These are phyloP conservation scores for Epichloe baconii DNA, from an alignment of 2,329 filamentous ascomycete species.

Conservation along the genomic window DNA sequence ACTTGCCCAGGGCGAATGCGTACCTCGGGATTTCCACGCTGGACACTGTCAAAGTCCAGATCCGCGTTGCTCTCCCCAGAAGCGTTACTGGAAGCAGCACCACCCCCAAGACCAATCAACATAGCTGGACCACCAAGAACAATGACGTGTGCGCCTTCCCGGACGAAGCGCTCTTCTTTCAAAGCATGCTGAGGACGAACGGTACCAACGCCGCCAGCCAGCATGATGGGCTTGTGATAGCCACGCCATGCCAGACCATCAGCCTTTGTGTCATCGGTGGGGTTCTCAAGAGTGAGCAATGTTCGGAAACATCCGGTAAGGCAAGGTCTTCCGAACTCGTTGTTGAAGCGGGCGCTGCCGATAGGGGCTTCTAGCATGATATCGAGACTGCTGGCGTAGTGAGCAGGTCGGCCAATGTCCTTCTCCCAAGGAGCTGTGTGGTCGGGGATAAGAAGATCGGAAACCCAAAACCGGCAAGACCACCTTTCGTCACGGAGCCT, in stretches of 20 bases:
- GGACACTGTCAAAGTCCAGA: conserved; percentile 92
- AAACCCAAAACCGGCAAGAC: conserved; percentile 85
- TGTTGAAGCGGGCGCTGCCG: conserved; percentile 91
- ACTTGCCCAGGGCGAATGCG: neutral
- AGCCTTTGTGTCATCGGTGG: conserved; percentile 19
- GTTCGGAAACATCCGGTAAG: conserved; percentile 87
- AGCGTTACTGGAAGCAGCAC: conserved; percentile 82
- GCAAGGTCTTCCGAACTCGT: conserved; percentile 88
- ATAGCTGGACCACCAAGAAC: conserved; percentile 94
- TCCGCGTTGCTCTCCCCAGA: conserved; percentile 83
- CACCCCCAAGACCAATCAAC: conserved; percentile 95
- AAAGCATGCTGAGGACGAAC: conserved; percentile 83
- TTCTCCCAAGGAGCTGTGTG: conserved; percentile 78
- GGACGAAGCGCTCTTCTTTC: conserved; percentile 68
- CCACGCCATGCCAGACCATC: conserved; percentile 51
- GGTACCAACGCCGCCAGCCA: conserved; percentile 88
- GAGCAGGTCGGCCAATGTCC: conserved; percentile 76
- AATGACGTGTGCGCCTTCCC: conserved; percentile 77
- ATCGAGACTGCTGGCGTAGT: conserved; percentile 87
- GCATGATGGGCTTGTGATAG: conserved; percentile 98
- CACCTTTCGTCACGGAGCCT: conserved; percentile 86
- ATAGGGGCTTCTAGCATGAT: conserved; percentile 98
- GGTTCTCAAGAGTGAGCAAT: conserved; percentile 43
- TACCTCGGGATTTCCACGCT: conserved; percentile 81
- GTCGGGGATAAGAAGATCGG: conserved; percentile 80